Evolutionary conservation across 345 rosid species (phyloP), one percentile per base, ranked within the genome.

Genomic region (Gossypium turneri): DNA sequence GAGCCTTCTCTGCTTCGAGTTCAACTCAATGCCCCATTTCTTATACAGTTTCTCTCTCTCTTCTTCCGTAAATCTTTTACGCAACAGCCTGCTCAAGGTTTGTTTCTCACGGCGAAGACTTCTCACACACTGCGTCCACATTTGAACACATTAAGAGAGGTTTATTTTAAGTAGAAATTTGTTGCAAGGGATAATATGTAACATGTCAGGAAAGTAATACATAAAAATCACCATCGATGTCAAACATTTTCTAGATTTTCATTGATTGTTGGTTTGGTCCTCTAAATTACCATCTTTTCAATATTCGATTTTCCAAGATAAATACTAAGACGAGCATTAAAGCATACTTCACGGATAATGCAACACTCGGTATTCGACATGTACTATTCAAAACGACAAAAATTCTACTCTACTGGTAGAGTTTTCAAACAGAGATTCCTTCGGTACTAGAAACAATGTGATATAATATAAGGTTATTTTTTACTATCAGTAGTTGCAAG

Each of bases 61-160:
- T 53, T 80, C 92, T 79, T 72, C 88, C 0, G 91, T 79, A 64
- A 91, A 78, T 76, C 96, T 88, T 81, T 82, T 92, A 25, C 86
- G 86, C 88, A 93, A 85, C 81, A 95, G 84, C 89, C 88, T 95
- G 90, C 96, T 88, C 74, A 95, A 89, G 86, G 82, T 91, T 74
- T 73, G 75, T 72, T 92, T 87, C 86, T 95, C 98, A 19, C 85
- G 86, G 20, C 77, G 85, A 81, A 95, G 97, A 44, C 85, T 87
- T 86, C 81, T 93, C 77, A 85, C 77, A 85, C 70, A 82, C 97
- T 95, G 88, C 68, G 59, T 57, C 63, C 51, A 73, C 34, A 74
- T 52, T 64, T 47, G 65, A 57, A 63, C 8, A 70, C 4, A 34
- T 78, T 43, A 70, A 38, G 13, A 45, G 43, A 48, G 9, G 64